Base-by-base conservation (phyloP, 495 filamentous ascomycete genomes). In the Penicillium samsonianum region DNA sequence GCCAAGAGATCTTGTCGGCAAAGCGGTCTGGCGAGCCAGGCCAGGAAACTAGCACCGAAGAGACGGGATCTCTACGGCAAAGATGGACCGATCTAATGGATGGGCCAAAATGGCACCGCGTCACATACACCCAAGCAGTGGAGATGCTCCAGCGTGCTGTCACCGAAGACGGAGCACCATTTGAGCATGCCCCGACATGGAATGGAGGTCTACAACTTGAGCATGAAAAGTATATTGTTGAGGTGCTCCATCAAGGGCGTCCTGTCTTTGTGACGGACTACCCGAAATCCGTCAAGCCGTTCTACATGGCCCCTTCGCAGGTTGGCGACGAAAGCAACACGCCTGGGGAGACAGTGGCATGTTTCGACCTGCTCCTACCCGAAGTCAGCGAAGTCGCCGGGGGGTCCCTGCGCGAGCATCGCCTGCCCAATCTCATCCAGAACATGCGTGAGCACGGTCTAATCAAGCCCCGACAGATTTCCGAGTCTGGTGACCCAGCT, bases 231-330 rank as follows among this genome's bases (percentile, higher is more conserved):
- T 96, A 84, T 67, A 83, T 98, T 48, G 92, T 94, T 41, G 77
- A 82, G 40, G 79, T 73, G 14, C 73, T 97, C 51, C 88, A 90
- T 63, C 65, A 80, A 14, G 85, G 84, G 44, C 73, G 74, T 10
- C 94, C 94, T 1, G 84, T 98, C 31, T 98, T 98, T 64, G 87
- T 98, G 55, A 97, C 94, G 17, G 78, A 98, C 67, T 98, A 98
- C 67, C 94, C 94, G 9, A 82, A 81, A 56, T 73, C 78, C 38
- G 82, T 93, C 61, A 98, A 98, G 74, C 88, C 94, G 30, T 98
- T 98, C 82, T 98, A 98, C 74, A 98, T 98, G 94, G 77, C 85
- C 2, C 86, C 85, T 33, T 85, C 82, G 10, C 51, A 53, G 19
- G 46, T 19, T 44, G 17, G 46, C 16, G 61, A 50, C 46, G 58